phyloP scores from a whole-genome alignment of 345 rosid genomes.

The Bruguiera parviflora region DNA sequence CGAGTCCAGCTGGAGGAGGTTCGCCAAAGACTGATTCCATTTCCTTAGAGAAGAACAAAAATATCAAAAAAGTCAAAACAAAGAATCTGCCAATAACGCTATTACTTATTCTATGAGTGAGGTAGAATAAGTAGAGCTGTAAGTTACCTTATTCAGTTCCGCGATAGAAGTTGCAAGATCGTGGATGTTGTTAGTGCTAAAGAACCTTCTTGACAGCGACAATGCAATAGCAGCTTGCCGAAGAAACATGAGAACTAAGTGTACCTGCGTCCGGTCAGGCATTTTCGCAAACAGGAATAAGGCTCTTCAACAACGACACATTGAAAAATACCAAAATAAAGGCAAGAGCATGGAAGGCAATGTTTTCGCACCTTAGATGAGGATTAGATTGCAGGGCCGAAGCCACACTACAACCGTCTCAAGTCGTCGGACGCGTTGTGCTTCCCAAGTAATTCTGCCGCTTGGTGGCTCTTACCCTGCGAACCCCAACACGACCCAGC shows the following conservation, averaged over 20 bases:
- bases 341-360: no score
- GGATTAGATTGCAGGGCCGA: no score
- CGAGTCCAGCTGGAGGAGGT: conserved; percentile 45
- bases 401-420: no score
- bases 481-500: no score
- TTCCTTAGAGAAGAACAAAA: conserved; percentile 43
- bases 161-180: conserved; percentile 19
- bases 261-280: not conserved
- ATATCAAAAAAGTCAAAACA: not conserved
- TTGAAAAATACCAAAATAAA: not conserved
- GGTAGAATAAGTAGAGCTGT: not conserved
- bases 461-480: no score
- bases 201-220: conserved; percentile 20
- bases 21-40: conserved; percentile 82
- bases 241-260: conserved; percentile 18
- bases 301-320: not conserved
- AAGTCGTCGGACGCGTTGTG: no score
- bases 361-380: no score
- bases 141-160: conserved; percentile 24
- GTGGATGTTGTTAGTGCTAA: conserved; percentile 11
- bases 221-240: conserved; percentile 10
- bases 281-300: conserved; percentile 15
- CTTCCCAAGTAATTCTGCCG: no score
- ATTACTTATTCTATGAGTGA: no score
- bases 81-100: not conserved